Conservation (phyloP, 495 filamentous ascomycete genomes). For the Penicillium desertorum region DNA sequence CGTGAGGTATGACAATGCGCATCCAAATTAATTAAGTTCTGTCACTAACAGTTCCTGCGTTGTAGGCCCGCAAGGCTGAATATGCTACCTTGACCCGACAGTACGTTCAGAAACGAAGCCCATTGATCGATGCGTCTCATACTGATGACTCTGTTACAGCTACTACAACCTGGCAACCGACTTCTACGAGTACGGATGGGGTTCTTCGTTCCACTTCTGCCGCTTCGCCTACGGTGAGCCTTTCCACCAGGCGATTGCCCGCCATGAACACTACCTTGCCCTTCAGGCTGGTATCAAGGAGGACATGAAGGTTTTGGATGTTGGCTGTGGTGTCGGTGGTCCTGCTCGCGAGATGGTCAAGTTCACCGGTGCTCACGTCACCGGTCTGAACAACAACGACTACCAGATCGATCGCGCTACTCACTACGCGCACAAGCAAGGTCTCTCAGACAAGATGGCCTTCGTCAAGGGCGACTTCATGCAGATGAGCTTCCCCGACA, state of each 20-base stretch:
- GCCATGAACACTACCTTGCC: constrained; percentile 98
- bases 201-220: constrained; percentile 95
- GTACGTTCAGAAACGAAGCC: constrained; percentile 50
- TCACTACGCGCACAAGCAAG: constrained; percentile 77
- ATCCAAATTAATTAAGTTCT: background rate
- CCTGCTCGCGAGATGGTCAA: constrained; percentile 97
- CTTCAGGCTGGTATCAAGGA: constrained; percentile 82
- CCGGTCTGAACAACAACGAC: constrained; percentile 98
- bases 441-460: constrained; percentile 74
- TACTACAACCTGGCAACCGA: constrained; percentile 99
- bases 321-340: constrained; percentile 96
- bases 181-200: constrained; percentile 97
- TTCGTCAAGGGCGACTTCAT: constrained; percentile 99
- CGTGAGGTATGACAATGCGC: constrained; percentile 59
- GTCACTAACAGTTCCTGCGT: constrained; percentile 10
- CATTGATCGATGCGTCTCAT: constrained; percentile 3
- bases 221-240: constrained; percentile 85
- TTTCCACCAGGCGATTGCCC: constrained; percentile 91
- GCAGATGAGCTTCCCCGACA: constrained; percentile 97
- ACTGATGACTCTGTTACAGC: constrained; percentile 44
- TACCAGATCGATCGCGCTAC: constrained; percentile 97
- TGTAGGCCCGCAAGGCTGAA: constrained; percentile 75
- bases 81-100: constrained; percentile 96
- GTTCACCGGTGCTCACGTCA: constrained; percentile 86
- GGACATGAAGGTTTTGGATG: constrained; percentile 89